Percentiles rank a stretch among this genome's conserved stretches.
Conservation (phyloP, 441 rosid genomes). For the Corymbia calophylla region DNA sequence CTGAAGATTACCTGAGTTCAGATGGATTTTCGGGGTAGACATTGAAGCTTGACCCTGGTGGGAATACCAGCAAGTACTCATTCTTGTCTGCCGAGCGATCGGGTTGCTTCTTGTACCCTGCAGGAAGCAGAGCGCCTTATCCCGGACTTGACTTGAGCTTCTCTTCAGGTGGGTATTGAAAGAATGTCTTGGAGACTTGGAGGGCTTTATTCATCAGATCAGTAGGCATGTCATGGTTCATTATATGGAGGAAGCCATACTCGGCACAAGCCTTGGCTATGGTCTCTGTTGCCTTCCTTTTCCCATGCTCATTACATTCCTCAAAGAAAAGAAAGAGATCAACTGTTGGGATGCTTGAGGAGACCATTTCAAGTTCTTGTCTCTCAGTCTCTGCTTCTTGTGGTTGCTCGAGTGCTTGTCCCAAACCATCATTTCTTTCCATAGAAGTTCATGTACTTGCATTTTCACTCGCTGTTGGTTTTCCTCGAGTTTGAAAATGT, state of each 20-base stretch:
- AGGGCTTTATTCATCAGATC: constrained; percentile 24
- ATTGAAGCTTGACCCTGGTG: constrained; percentile 36
- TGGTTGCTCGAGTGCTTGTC: not conserved
- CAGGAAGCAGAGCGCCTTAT: constrained; percentile 22
- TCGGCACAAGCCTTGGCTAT: constrained; percentile 30
- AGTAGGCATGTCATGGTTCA: constrained; percentile 33
- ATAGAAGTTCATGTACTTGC: not conserved
- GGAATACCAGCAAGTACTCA: constrained; percentile 28
- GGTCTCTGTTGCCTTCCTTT: constrained; percentile 21
- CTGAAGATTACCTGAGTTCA: constrained; percentile 23
- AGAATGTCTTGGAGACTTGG: constrained; percentile 28
- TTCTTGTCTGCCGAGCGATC: constrained; percentile 28
- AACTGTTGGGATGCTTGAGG: constrained; percentile 18
- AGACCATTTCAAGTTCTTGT: constrained; percentile 3
- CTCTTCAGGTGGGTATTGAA: constrained; percentile 21
- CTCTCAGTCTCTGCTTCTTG: not conserved
- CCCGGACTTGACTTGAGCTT: constrained; percentile 17
- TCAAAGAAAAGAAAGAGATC: constrained; percentile 37
- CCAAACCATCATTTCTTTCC: not conserved
- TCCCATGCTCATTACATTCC: constrained; percentile 17
- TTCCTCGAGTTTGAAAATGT: not conserved
- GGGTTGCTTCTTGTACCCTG: constrained; percentile 32
- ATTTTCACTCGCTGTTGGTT: not conserved
- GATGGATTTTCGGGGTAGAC: constrained; percentile 41
- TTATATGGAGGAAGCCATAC: constrained; percentile 43